Evolutionary conservation across 2,329 filamentous ascomycete genomes (phyloP), one percentile per base, ranked within the genome.

Genomic region (Fusarium abutilonis): DNA sequence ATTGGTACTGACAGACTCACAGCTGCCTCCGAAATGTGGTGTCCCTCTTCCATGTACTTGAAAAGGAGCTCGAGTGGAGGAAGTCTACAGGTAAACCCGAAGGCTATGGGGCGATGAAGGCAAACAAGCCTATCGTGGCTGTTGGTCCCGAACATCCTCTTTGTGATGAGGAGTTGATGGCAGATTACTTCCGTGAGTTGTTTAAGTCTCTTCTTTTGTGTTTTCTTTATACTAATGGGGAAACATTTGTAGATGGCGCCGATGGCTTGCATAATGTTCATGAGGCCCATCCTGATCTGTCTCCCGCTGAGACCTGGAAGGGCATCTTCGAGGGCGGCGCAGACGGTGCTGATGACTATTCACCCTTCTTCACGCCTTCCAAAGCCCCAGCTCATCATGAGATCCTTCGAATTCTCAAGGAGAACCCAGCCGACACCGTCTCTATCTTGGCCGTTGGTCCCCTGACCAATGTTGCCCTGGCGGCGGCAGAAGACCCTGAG

Each of bases 381-480:
- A 87, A 87, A 68, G 78, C 80, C 6, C 86, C 87, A 1, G 87
- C 93, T 1, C 89, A 96, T 76, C 85, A 90, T 74, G 93, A 97
- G 77, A 98, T 99, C 46, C 84, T 99, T n/a, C 87, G 90, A 23
- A 82, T 97, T 43, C 84, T 99, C 17, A 84, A 83, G 52, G 90
- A 95, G 70, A 93, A 95, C 71, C 92, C 93, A 8, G 83, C 84
- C 6, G 88, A 93, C 72, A 95, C 91, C 1, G 87, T 99, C 68
- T 93, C 90, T n/a, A 91, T 99, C 72, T 87, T 97, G 34, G 91
- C 91, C 21, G 83, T 98, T 44, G 95, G 95, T 0, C 95, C 95
- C 1, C 80, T 98, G 67, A 98, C 95, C n/a, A 99, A 97, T 73
- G 79, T 97, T 28, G 95, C 95, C 1, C 77, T 96, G 23, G 95